Evolutionary conservation across 495 filamentous ascomycete genomes (phyloP), one percentile per base, ranked within the genome.

Genomic region (Ascodesmis nigricans): DNA sequence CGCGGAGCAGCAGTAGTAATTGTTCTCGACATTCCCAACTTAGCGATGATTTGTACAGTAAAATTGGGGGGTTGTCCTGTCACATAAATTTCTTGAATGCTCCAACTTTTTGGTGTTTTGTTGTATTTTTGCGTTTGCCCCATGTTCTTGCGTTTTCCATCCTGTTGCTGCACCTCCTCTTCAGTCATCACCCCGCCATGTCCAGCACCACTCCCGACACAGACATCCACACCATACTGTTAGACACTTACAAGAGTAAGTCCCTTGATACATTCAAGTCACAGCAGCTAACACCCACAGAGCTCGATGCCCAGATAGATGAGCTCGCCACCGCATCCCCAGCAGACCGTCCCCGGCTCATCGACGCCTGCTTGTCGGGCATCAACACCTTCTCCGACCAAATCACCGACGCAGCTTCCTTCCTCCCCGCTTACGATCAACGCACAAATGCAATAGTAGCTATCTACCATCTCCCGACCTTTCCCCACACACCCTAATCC

Each of bases 351-450:
- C 59, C 62, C 19, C 69, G 71, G 48, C 67, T 69, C n/a, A 64
- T 70, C 21, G 73, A 78, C 36, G 64, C 75, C 42, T 73, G 65
- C 44, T 58, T 76, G 23, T 63, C 71, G 11, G 61, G 64, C 10
- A 76, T 83, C 34, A 62, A 66, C 13, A 59, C 64, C 24, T 61
- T 83, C 10, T 75, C 73, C 0, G 63, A 67, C 38, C 66, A 74
- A 35, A 66, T 81, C 46, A 69, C 69, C 42, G 71, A 77, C 56
- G 64, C 70, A 4, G 64, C 69, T 1, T 64, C 61, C 39, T 73
- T 70, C 36, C 62, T 82, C 17, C 75, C 78, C 4, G 65, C 75
- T 2, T 78, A 80, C 45, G 78, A 84, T 38, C 77, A 80, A 49
- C 61, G 75, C 39, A 68, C 69, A 13, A 82, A 78, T 48, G 60